Evolutionary conservation across 208 protist species (phyloP).

Genomic region (Crithidia thermophila): DNA sequence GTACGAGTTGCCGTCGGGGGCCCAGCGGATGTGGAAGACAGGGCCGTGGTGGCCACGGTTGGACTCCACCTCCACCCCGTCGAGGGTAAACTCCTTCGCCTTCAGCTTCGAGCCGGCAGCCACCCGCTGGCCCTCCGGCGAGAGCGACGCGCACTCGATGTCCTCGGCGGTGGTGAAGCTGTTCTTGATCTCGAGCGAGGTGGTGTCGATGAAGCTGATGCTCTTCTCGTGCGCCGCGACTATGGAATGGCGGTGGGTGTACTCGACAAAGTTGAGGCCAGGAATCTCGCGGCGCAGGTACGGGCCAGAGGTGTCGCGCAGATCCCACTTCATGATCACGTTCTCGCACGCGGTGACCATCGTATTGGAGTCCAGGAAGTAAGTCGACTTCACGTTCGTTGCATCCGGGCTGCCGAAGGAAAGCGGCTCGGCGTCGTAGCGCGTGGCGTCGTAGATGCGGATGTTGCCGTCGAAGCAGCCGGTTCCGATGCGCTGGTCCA

Average conservation of each 20-base stretch:
- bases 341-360: conserved; percentile 88
- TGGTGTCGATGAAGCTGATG: conserved; percentile 89
- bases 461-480: conserved; percentile 92
- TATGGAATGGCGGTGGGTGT: conserved; percentile 81
- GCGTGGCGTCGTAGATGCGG: conserved; percentile 90
- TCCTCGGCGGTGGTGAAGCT: conserved; percentile 83
- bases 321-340: conserved; percentile 91
- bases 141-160: conserved; percentile 87
- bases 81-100: conserved; percentile 90
- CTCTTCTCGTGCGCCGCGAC: conserved; percentile 87
- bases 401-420: conserved; percentile 68
- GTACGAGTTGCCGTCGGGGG: conserved; percentile 86
- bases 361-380: conserved; percentile 85
- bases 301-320: conserved; percentile 80
- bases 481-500: conserved; percentile 84
- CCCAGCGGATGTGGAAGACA: conserved; percentile 91
- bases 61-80: conserved; percentile 83
- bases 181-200: conserved; percentile 73
- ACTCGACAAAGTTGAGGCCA: conserved; percentile 89
- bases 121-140: conserved; percentile 83
- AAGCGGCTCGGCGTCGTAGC: conserved; percentile 76
- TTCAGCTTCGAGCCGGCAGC: conserved; percentile 89
- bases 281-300: conserved; percentile 85
- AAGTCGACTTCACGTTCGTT: conserved; percentile 81
- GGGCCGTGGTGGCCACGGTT: conserved; percentile 92